Evolutionary conservation across 2,329 filamentous ascomycete genomes (phyloP), one percentile per base, ranked within the genome.

Genomic region (Fusarium sp.): DNA sequence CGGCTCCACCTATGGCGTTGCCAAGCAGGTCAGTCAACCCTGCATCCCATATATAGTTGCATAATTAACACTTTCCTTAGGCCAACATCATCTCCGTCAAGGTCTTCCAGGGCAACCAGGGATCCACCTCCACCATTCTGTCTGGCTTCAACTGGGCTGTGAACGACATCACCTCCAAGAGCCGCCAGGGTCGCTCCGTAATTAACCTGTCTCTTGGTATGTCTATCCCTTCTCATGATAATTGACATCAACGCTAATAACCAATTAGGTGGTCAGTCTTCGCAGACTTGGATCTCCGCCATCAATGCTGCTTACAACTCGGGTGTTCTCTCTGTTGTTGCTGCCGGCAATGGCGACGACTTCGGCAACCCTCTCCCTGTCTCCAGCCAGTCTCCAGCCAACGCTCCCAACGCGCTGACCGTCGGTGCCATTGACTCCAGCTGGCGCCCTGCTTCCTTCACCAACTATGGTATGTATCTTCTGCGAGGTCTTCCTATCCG

Each of bases 401-500:
- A 83, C 7, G 84, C 82, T 35, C 62, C 84, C 7, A 79, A 79
- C 38, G 88, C 84, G 57, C 84, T 88, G 77, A 89, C 88, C 6
- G 86, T 89, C 52, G 88, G 85, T 62, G 85, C 87, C 45, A 84
- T 83, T 52, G 81, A 82, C 73, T 75, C 66, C 22, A 75, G 68
- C 64, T 84, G 87, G 73, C 71, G 77, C 63, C 80, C 81, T 40
- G 82, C 87, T 65, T 78, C 77, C 33, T 88, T 84, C 81, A 88
- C 86, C 78, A 89, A 89, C 84, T 89, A 29, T 29, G 27, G 27
- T 29, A 29, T 29, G 27, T 29, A 29, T 29, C 27, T 29, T 29
- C 27, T 7, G 27, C 27, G 27, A 29, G 27, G 27, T 29, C 27
- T 29, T 29, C 27, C 27, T 29, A 29, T 29, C 27, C 27, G 27